Evolutionary conservation across 441 rosid species (phyloP), one percentile per base, ranked within the genome.

Genomic region (Geranium incanum): DNA sequence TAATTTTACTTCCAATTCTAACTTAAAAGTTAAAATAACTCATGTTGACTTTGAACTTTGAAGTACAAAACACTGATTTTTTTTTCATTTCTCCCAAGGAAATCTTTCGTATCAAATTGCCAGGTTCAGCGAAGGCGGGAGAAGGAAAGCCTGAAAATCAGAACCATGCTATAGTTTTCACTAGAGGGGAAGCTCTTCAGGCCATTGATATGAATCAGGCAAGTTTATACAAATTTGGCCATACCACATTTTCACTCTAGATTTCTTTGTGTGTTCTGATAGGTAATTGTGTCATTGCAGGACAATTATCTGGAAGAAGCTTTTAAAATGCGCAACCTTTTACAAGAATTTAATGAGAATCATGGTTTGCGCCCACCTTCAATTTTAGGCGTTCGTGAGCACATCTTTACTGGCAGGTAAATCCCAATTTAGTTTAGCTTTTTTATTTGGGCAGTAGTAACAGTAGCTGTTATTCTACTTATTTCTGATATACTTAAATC

Each of bases 291-390:
- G 69, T 71, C 76, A 73, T 69, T 71, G 66, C 71, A 91, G 99
- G 99, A 94, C 80, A 93, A 94, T 81, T 94, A 94, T 84, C 83
- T 94, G 81, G 99, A 94, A 85, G 98, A 94, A 87, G 96, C 97
- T 67, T 79, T 94, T 60, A 94, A 94, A 86, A 89, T 94, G 98
- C 89, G 92, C 65, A 94, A 94, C 79, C 89, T 93, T 74, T 83
- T 94, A 52, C 95, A 94, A 86, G 98, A 94, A 78, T 94, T 94
- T 81, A 85, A 86, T 48, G 96, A 87, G 81, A 91, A 94, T 83
- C 99, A 94, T 76, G 97, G 97, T 71, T 93, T 91, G 71, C 93
- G 95, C 19, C 80, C 96, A 66, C 97, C 98, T 73, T 78, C 97
- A 72, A 89, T 94, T 77, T 83, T 94, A 73, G 98, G 98, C 75